phyloP scores from a whole-genome alignment of 2,329 filamentous ascomycete species.

The Curvularia verruculosa region DNA sequence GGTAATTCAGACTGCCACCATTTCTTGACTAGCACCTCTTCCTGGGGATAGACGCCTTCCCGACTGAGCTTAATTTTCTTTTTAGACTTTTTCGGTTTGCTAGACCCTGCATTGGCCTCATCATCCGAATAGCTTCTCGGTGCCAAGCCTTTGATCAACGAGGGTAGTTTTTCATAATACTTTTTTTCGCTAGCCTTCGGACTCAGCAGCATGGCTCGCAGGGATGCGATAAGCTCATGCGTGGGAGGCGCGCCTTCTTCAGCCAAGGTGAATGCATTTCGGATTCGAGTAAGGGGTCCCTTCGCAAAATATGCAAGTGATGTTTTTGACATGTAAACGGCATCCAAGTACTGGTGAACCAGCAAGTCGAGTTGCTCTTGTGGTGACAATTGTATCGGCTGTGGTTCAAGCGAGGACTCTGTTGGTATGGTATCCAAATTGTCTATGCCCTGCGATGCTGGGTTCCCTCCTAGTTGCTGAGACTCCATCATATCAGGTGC shows the following conservation, averaged over 20 bases:
- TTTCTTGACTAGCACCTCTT: conserved; percentile 67
- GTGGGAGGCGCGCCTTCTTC: conserved; percentile 66
- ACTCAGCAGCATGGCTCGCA: conserved; percentile 71
- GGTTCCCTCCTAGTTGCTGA: conserved; percentile 1
- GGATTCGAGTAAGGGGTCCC: conserved; percentile 75
- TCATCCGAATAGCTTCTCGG: conserved; percentile 54
- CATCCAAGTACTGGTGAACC: conserved; percentile 50
- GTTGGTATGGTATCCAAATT: not conserved
- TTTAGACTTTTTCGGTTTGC: conserved; percentile 48
- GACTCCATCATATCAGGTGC: conserved; percentile 11
- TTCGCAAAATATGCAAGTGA: conserved; percentile 85
- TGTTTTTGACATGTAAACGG: conserved; percentile 63
- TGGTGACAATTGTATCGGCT: conserved; percentile 23
- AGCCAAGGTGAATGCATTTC: conserved; percentile 71
- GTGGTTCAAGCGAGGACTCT: conserved; percentile 14
- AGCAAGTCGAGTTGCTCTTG: conserved; percentile 60
- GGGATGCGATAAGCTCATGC: conserved; percentile 68
- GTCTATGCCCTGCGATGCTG: conserved; percentile 6
- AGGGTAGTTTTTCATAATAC: conserved; percentile 72
- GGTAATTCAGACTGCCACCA: conserved; percentile 68
- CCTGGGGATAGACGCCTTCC: conserved; percentile 70
- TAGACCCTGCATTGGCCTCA: conserved; percentile 36
- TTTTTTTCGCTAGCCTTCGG: conserved; percentile 77
- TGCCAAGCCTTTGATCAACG: conserved; percentile 65
- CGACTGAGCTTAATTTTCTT: conserved; percentile 65